A percentile compares a stretch with the other conserved stretches of the same genome.
Evolutionary conservation across 441 rosid species (phyloP).

Genomic region (Gossypium davidsonii): DNA sequence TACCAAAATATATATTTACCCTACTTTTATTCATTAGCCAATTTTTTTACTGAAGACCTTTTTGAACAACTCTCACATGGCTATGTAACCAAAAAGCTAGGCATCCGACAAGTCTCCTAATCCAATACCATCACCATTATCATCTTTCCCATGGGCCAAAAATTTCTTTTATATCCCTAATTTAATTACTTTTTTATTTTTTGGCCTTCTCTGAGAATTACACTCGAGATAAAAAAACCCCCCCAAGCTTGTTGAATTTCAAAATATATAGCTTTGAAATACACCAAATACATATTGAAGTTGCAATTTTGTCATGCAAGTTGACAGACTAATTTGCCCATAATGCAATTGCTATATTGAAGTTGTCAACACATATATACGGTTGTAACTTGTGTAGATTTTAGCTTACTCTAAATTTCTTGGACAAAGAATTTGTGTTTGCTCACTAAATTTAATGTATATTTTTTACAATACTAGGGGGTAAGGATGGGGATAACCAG

Average conservation of each 20-base stretch:
- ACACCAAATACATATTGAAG: no score
- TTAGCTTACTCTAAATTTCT: not conserved
- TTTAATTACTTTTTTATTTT: not conserved
- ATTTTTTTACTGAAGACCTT: constrained; percentile 1
- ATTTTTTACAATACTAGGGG: no score
- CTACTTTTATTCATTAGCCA: not conserved
- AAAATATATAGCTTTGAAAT: not conserved
- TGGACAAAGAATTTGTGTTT: not conserved
- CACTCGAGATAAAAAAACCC: not conserved
- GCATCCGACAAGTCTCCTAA: constrained; percentile 30
- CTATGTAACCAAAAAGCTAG: constrained; percentile 31
- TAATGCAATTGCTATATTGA: not conserved
- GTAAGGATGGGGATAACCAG: no score
- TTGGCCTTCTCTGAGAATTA: not conserved
- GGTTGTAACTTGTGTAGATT: not conserved
- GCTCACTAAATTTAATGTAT: no score
- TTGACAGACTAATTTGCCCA: not conserved
- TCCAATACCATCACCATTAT: constrained; percentile 4
- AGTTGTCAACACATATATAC: not conserved
- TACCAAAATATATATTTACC: no score
- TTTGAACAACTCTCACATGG: constrained; percentile 32
- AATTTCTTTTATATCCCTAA: not conserved
- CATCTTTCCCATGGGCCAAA: not conserved
- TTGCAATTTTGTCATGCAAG: not conserved
- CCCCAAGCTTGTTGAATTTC: not conserved